phyloP scores from a whole-genome alignment of 2,329 filamentous ascomycete species.

The Calonectria crousiana region DNA sequence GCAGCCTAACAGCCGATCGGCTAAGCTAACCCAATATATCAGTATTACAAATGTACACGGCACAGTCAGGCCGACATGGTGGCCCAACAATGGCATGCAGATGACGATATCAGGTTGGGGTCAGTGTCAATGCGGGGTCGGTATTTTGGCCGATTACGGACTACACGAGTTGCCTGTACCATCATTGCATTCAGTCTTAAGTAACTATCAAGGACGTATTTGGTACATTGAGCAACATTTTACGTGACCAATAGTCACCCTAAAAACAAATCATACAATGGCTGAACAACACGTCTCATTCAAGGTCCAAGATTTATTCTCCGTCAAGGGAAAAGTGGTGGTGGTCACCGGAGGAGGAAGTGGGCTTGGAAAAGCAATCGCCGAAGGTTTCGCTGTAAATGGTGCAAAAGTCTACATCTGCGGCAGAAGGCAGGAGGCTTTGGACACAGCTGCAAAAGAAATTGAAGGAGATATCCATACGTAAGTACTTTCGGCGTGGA shows the following conservation, averaged over 20 bases:
- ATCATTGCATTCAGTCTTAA: too few species aligned
- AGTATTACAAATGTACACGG: neutral
- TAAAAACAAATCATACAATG: neutral
- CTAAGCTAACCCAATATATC: neutral
- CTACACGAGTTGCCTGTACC: neutral
- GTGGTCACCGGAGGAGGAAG: neutral
- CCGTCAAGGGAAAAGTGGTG: conserved; percentile 1
- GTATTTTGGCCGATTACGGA: neutral
- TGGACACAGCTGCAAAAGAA: neutral
- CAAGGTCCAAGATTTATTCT: neutral
- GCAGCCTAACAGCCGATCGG: neutral
- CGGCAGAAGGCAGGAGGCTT: neutral
- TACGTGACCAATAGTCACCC: neutral
- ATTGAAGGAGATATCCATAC: neutral
- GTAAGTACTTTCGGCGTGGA: neutral
- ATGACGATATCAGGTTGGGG: neutral
- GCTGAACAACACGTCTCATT: neutral
- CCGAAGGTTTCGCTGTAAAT: neutral
- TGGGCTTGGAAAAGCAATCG: neutral
- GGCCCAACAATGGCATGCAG: neutral
- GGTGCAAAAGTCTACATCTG: conserved; percentile 4
- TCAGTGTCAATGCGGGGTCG: neutral
- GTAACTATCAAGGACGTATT: neutral
- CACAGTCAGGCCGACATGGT: neutral
- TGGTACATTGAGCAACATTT: neutral